Conservation (phyloP, 2,329 filamentous ascomycete genomes). For the Colletotrichum chlorophyti region DNA sequence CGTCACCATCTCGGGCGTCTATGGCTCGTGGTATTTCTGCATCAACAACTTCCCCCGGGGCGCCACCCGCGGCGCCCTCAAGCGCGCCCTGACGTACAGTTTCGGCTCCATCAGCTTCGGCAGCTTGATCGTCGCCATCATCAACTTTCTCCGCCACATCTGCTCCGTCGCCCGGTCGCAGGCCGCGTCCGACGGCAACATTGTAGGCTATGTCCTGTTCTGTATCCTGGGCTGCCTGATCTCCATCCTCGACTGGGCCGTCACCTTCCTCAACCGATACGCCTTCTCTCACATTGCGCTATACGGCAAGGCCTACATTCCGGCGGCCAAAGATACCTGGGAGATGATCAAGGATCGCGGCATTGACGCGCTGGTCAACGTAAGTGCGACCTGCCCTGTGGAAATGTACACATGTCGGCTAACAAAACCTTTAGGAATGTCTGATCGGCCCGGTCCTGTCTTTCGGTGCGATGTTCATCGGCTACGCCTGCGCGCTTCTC, state of each 20-base stretch:
- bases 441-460: conserved; percentile 77
- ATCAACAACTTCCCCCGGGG: conserved; percentile 73
- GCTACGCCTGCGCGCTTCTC: conserved; percentile 80
- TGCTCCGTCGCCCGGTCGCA: conserved; percentile 77
- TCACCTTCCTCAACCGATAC: conserved; percentile 89
- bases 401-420: neutral
- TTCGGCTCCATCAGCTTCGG: conserved; percentile 92
- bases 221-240: conserved; percentile 82
- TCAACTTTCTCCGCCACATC: conserved; percentile 83
- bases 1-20: conserved; percentile 84
- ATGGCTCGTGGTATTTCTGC: conserved; percentile 93
- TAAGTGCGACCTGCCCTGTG: conserved; percentile 32
- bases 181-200: conserved; percentile 71
- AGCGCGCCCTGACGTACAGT: conserved; percentile 84
- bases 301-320: conserved; percentile 88
- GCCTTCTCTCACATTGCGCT: conserved; percentile 92
- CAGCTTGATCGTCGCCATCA: conserved; percentile 83
- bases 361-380: conserved; percentile 86
- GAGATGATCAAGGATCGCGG: conserved; percentile 90
- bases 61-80: conserved; percentile 83
- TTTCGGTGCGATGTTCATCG: conserved; percentile 84
- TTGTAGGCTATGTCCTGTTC: conserved; percentile 70
- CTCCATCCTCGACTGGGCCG: conserved; percentile 80
- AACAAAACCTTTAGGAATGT: conserved; percentile 62
- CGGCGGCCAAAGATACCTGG: conserved; percentile 90